Evolutionary conservation across 805 yeast genomes (phyloP), one percentile per base, ranked within the genome.

Genomic region (Candida coquimbonensis): DNA sequence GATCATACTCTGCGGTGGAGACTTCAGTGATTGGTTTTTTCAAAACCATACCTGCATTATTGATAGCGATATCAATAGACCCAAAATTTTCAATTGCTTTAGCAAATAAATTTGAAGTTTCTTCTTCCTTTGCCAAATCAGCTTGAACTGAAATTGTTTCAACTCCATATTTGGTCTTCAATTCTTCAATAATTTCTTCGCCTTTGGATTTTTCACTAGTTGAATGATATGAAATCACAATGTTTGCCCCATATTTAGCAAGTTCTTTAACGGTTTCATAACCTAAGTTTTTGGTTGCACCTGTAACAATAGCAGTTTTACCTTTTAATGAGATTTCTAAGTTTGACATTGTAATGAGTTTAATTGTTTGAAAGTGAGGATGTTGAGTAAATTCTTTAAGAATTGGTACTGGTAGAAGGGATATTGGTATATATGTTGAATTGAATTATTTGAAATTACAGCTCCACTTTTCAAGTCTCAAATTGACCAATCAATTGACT

Each of bases 21-120:
- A 73, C 66, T n/a, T 78, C 79, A 32, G 63, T 63, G 42, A 80
- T 54, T 34, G 78, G 75, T 59, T 81, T 81, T 68, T 81, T 80
- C 60, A 81, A 65, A 21, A 81, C 87, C 70, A 64, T 76, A 44
- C 87, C 87, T 36, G 80, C 81, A 52, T 78, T 80, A 65, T 80
- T 80, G 54, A 81, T 68, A n/a, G 86, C 87, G 56, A 77, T 70
- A 54, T 81, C 84, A 51, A 78, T 65, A 19, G 63, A 56, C 34
- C 82, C 83, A 46, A 78, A 72, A 36, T 64, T 60, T 13, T 59
- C 48, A 44, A 65, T 65, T 8, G 80, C 76, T 11, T 60, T 62
- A 16, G 62, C 70, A 53, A 81, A 81, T 44, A 81, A 61, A 27
- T 66, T 61, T 19, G 63, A 59, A 33, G 70, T 64, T 11, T 71